Conservation (phyloP, 805 yeast genomes). For the Phaffomyces antillensis region DNA sequence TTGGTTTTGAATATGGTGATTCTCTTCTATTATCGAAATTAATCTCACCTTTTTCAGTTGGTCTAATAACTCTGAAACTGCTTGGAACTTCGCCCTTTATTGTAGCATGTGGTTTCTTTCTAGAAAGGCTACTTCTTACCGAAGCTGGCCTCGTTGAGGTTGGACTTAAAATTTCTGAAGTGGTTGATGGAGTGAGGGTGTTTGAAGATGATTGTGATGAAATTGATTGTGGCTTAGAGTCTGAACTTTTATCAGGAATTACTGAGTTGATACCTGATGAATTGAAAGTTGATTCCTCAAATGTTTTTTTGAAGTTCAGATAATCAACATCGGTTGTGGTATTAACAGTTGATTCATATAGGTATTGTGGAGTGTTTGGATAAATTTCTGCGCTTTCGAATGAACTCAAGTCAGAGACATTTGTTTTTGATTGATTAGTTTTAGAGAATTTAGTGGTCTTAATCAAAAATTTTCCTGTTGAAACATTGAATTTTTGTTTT, state of each 20-base stretch:
- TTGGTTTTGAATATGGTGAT: slow-evolving; percentile 59
- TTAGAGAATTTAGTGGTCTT: slow-evolving; percentile 27
- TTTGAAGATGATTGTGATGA: background rate
- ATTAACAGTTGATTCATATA: slow-evolving; percentile 34
- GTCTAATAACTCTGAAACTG: slow-evolving; percentile 61
- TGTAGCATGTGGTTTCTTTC: slow-evolving; percentile 7
- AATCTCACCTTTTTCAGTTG: slow-evolving; percentile 59
- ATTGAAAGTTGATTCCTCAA: background rate
- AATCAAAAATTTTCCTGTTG: slow-evolving; percentile 28
- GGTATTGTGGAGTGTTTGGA: slow-evolving; percentile 65
- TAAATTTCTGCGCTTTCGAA: slow-evolving; percentile 43
- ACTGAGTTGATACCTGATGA: background rate
- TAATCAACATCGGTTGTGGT: slow-evolving; percentile 37
- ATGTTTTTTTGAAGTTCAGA: slow-evolving; percentile 40
- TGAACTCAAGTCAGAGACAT: slow-evolving; percentile 47
- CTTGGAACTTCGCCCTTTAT: slow-evolving; percentile 20
- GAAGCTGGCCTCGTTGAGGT: background rate
- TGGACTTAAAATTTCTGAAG: background rate
- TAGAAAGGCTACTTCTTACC: slow-evolving; percentile 4
- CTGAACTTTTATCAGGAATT: background rate
- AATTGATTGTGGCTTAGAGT: background rate
- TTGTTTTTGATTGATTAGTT: slow-evolving; percentile 35
- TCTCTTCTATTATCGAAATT: slow-evolving; percentile 75
- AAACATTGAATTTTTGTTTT: slow-evolving; percentile 26
- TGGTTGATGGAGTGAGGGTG: background rate